Conservation (phyloP, 2,329 filamentous ascomycete genomes). For the Hortaea werneckii region DNA sequence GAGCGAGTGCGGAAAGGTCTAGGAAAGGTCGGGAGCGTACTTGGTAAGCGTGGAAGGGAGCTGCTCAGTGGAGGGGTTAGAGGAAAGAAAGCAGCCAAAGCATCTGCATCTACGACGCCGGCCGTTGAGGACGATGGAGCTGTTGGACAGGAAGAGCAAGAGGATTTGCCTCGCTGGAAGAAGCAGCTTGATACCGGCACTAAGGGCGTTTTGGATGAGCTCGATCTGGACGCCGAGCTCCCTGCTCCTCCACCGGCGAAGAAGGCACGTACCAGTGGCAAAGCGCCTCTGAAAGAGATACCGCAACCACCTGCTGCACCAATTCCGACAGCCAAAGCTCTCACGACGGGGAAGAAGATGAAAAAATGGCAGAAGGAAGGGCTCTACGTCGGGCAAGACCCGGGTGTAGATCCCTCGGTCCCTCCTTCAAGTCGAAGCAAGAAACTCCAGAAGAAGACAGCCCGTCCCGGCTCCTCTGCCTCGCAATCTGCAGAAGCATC, state of each 20-base stretch:
- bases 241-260: conserved; percentile 17
- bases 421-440: conserved; percentile 30
- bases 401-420: conserved; percentile 29
- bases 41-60: conserved; percentile 28
- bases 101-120: background rate
- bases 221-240: conserved; percentile 20
- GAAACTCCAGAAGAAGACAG: conserved; percentile 33
- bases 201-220: conserved; percentile 22
- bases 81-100: conserved; percentile 24
- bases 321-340: conserved; percentile 17
- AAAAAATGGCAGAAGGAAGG: conserved; percentile 78
- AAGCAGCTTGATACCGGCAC: conserved; percentile 24
- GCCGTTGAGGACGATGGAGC: conserved; percentile 9
- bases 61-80: conserved; percentile 30
- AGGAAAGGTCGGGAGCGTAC: conserved; percentile 18
- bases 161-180: conserved; percentile 13
- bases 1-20: conserved; percentile 22
- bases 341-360: conserved; percentile 31
- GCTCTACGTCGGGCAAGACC: conserved; percentile 73
- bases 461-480: conserved; percentile 14
- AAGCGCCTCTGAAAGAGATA: conserved; percentile 12
- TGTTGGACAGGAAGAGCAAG: conserved; percentile 7
- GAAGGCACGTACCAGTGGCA: conserved; percentile 12
- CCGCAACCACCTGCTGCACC: conserved; percentile 12
- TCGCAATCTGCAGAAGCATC: conserved; percentile 3